Base-by-base conservation (phyloP, 768 basidiomycete species). In the Ramaria rubella region DNA sequence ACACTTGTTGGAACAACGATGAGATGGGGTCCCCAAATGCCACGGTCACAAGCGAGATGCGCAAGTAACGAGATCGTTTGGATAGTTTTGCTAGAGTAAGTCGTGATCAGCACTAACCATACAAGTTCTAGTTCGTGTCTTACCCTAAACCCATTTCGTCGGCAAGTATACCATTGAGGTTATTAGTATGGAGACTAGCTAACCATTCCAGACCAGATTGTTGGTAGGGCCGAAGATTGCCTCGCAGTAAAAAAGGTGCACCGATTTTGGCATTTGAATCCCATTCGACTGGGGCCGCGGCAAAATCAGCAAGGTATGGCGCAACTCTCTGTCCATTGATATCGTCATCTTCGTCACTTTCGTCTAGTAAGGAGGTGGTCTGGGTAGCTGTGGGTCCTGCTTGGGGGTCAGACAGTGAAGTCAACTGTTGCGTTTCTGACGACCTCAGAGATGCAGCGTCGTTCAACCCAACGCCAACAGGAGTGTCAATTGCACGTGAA, bases 81-180 rank as follows among this genome's bases (percentile, higher is more conserved):
- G 30, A 99, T 90, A 0, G 96, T 98, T 76, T 91, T 91, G 49
- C 92, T 97, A 64, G n/a, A 15, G 62, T 3, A 11, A 44, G 56
- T 12, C 21, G 31, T 34, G 26, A 7, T 31, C 34, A 53, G 40
- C n/a, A 27, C 7, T 26, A 45, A 48, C 71, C 70, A 58, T 71
- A 71, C 21, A 30, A 56, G 59, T 73, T 71, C 9, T 69, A 67
- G 69, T 49, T 70, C 69, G 63, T 73, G 24, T 77, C 86, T 40
- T 64, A 94, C 91, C 93, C 93, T 6, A 95, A 71, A 43, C 93
- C 94, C 93, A 96, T 94, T 69, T 95, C 92, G 65, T 95, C 94
- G 1, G 92, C 91, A 40, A 92, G 72, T 49, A 92, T 91, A 1
- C 89, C 89, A 61, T 92, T 91, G 42, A 89, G 63, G 61, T 85